phyloP scores from a whole-genome alignment of 345 rosid genomes.

The Angophora floribunda region DNA sequence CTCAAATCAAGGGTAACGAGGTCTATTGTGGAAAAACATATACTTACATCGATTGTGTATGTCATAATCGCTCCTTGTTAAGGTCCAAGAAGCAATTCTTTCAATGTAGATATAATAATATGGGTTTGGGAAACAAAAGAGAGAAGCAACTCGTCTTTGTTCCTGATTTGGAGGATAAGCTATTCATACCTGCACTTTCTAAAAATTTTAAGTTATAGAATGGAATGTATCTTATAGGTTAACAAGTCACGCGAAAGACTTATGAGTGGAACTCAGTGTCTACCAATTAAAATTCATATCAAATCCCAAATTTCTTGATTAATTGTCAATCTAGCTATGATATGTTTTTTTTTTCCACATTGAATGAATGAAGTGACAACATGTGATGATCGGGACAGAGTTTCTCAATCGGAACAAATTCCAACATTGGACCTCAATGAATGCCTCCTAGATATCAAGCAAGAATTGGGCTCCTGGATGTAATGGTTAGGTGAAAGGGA shows the following conservation, averaged over 20 bases:
- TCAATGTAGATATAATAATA: neutral
- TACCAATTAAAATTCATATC: neutral
- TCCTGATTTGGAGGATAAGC: neutral
- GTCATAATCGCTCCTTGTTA: neutral
- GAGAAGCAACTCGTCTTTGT: neutral
- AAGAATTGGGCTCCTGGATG: neutral
- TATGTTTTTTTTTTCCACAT: neutral
- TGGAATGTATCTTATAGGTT: neutral
- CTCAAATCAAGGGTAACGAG: neutral
- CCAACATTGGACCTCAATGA: neutral
- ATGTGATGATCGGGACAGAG: neutral
- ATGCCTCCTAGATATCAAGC: neutral
- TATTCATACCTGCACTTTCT: neutral
- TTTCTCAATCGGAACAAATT: neutral
- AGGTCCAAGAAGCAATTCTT: neutral
- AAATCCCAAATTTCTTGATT: neutral
- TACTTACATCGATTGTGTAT: neutral
- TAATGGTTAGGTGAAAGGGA: neutral
- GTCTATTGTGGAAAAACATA: neutral
- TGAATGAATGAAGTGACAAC: neutral
- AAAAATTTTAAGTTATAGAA: neutral
- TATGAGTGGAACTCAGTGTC: neutral
- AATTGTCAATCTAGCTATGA: fast-evolving
- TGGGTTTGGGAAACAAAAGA: neutral
- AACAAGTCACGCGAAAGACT: neutral